Evolutionary conservation across 2,329 filamentous ascomycete species (phyloP).

Genomic region (Talaromyces sp.): DNA sequence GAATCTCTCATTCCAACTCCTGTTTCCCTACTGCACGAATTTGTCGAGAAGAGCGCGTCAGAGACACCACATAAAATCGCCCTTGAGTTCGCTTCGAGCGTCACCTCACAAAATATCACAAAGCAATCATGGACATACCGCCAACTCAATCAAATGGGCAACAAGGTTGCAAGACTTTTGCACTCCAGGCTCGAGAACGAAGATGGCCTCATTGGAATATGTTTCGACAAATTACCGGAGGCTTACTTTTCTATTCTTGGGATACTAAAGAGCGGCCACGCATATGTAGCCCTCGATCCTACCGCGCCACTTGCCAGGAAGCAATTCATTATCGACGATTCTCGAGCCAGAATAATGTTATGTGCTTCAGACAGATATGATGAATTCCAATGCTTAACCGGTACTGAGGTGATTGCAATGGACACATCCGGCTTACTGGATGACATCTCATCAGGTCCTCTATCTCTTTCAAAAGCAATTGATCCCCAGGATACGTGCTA

Average conservation of each 20-base stretch:
- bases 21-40: conserved; percentile 66
- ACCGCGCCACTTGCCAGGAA: conserved; percentile 69
- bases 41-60: conserved; percentile 64
- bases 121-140: conserved; percentile 67
- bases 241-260: conserved; percentile 79
- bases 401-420: conserved; percentile 45
- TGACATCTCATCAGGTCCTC: conserved; percentile 33
- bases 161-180: conserved; percentile 67
- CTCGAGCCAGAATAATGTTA: conserved; percentile 61
- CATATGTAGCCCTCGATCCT: conserved; percentile 76
- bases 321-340: conserved; percentile 73
- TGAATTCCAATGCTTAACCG: conserved; percentile 34
- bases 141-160: conserved; percentile 67
- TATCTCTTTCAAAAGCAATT: conserved; percentile 33
- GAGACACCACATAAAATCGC: conserved; percentile 59
- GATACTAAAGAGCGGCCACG: conserved; percentile 75
- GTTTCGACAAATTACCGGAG: conserved; percentile 80
- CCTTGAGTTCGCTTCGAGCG: conserved; percentile 67
- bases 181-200: conserved; percentile 46
- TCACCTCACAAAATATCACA: conserved; percentile 46
- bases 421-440: conserved; percentile 40
- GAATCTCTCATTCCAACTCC: conserved; percentile 55
- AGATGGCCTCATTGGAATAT: conserved; percentile 67
- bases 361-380: conserved; percentile 48
- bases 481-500: conserved; percentile 63